phyloP scores from a whole-genome alignment of 2,329 filamentous ascomycete species.

The Lomentospora prolificans region DNA sequence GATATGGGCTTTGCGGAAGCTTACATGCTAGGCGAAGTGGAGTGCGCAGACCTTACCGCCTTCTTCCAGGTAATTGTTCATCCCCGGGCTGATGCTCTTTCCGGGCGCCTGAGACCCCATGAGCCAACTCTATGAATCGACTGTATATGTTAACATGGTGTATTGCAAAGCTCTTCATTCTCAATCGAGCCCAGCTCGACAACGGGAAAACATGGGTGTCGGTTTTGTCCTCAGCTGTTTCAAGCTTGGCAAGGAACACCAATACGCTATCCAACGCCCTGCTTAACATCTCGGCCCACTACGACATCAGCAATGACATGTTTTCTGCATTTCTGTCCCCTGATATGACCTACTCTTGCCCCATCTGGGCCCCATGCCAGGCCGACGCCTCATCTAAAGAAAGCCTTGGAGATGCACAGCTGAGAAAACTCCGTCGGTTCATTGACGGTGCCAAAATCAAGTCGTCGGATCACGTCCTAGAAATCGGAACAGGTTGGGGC shows the following conservation, averaged over 20 bases:
- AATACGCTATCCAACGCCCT: constrained; percentile 49
- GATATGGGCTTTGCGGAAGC: constrained; percentile 69
- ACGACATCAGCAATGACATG: constrained; percentile 69
- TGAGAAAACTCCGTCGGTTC: constrained; percentile 56
- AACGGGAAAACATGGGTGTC: constrained; percentile 57
- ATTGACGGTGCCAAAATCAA: constrained; percentile 57
- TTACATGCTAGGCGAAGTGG: constrained; percentile 64
- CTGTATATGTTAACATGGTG: background rate
- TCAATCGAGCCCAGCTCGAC: constrained; percentile 53
- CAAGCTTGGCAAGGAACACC: constrained; percentile 45
- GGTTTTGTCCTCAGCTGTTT: constrained; percentile 45
- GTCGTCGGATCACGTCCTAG: constrained; percentile 56
- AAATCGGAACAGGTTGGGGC: constrained; percentile 70
- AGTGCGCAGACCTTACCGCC: constrained; percentile 53
- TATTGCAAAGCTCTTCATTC: constrained; percentile 51
- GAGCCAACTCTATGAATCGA: background rate
- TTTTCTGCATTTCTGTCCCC: constrained; percentile 62
- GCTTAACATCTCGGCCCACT: constrained; percentile 62
- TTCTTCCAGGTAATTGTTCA: constrained; percentile 50
- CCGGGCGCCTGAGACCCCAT: background rate
- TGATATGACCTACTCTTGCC: constrained; percentile 71
- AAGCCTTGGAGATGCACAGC: constrained; percentile 54
- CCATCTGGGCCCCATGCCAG: constrained; percentile 42
- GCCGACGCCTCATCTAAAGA: constrained; percentile 36
- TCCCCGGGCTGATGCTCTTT: background rate